These are phyloP conservation scores for Lobosporangium transversale DNA, from an alignment of 192 early-diverging fungal genomes.

Conservation along the genomic window DNA sequence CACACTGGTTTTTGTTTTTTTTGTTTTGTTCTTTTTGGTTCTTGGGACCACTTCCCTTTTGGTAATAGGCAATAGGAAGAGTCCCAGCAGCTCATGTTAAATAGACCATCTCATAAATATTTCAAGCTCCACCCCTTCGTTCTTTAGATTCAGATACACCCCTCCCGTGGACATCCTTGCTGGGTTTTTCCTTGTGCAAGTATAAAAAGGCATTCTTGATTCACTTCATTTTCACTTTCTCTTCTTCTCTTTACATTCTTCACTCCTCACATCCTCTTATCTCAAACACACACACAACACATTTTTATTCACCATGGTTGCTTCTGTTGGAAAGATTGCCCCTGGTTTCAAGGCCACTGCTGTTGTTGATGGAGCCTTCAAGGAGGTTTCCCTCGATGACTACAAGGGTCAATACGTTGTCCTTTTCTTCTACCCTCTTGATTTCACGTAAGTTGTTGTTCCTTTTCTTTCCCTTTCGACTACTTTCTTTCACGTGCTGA, in stretches of 20 bases:
- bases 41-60: too few species aligned
- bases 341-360: slow-evolving; percentile 74
- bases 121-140: too few species aligned
- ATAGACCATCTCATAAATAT: too few species aligned
- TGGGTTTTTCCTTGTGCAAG: too few species aligned
- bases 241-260: slow-evolving; percentile 4
- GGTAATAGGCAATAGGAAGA: too few species aligned
- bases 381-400: slow-evolving; percentile 71
- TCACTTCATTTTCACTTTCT: slow-evolving; percentile 3
- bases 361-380: slow-evolving; percentile 76
- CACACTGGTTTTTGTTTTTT: too few species aligned
- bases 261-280: background rate
- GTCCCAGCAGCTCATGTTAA: too few species aligned
- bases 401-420: slow-evolving; percentile 81
- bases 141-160: too few species aligned
- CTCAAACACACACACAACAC: slow-evolving; percentile 8
- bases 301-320: slow-evolving; percentile 34
- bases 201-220: background rate
- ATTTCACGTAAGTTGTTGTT: slow-evolving; percentile 68
- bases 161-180: too few species aligned
- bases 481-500: too few species aligned
- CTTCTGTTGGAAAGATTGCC: slow-evolving; percentile 64
- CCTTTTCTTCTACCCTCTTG: slow-evolving; percentile 92
- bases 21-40: too few species aligned
- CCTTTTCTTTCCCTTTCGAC: background rate